phyloP scores from a whole-genome alignment of 2,329 filamentous ascomycete species.

The Harringtonia lauricola region DNA sequence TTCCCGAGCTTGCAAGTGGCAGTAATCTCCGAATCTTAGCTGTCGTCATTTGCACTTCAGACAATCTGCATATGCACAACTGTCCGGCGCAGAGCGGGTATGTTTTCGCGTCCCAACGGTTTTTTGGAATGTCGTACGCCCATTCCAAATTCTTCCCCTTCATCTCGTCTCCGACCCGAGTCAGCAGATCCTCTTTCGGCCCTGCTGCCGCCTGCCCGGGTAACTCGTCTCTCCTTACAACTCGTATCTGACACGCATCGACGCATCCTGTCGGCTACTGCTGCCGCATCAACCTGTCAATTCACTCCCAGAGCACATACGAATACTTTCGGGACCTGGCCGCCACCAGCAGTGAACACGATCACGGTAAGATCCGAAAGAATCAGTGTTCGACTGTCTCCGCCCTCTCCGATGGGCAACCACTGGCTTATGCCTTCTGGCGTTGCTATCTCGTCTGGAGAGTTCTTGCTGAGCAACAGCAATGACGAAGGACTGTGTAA shows the following conservation, averaged over 20 bases:
- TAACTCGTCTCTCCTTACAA: slow-evolving; percentile 45
- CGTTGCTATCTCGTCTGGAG: slow-evolving; percentile 81
- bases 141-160: slow-evolving; percentile 50
- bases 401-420: slow-evolving; percentile 64
- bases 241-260: slow-evolving; percentile 53
- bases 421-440: slow-evolving; percentile 61
- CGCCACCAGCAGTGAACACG: slow-evolving; percentile 20
- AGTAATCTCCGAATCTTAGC: too few species aligned
- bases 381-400: slow-evolving; percentile 64
- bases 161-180: slow-evolving; percentile 42
- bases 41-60: too few species aligned
- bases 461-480: slow-evolving; percentile 70
- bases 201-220: slow-evolving; percentile 21
- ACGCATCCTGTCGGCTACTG: slow-evolving; percentile 39
- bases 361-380: slow-evolving; percentile 1
- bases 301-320: slow-evolving; percentile 37
- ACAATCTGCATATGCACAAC: too few species aligned
- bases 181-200: slow-evolving; percentile 49
- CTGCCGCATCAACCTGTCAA: slow-evolving; percentile 23
- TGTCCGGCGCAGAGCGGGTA: too few species aligned
- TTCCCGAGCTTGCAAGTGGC: too few species aligned
- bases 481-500: slow-evolving; percentile 60
- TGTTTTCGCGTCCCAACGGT: slow-evolving; percentile 13
- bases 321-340: slow-evolving; percentile 36
- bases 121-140: slow-evolving; percentile 70